phyloP scores from a whole-genome alignment of 164 flowering plant species.

The Berberis thunbergii region DNA sequence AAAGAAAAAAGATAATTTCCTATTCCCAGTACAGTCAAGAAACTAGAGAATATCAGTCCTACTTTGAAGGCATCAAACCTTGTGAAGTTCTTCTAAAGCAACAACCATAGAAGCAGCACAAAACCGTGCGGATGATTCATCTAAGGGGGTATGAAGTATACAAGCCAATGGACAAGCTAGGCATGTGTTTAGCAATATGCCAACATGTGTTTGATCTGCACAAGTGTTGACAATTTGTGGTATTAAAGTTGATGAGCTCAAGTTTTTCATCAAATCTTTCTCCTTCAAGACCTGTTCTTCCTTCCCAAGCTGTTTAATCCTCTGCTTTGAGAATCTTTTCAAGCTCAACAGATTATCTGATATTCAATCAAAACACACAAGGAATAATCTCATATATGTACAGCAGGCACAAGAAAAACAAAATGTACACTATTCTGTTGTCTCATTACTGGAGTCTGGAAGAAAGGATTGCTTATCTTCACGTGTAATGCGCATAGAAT shows the following conservation, averaged over 20 bases:
- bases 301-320: constrained; percentile 60
- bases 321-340: constrained; percentile 78
- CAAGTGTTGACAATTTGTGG: constrained; percentile 71
- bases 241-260: constrained; percentile 40
- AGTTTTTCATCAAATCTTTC: constrained; percentile 58
- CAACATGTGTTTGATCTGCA: constrained; percentile 63
- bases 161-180: constrained; percentile 77
- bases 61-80: constrained; percentile 36
- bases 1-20: background rate
- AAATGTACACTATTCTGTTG: too few species aligned
- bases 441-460: too few species aligned
- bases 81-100: constrained; percentile 75
- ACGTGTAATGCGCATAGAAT: too few species aligned
- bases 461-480: too few species aligned
- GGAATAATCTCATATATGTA: background rate
- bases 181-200: constrained; percentile 58
- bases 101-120: constrained; percentile 71
- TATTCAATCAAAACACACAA: constrained; percentile 2
- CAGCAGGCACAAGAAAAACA: too few species aligned
- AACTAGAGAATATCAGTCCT: background rate
- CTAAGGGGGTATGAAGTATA: constrained; percentile 64
- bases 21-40: background rate
- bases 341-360: constrained; percentile 65
- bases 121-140: constrained; percentile 68
- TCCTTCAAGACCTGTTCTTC: constrained; percentile 76